Conservation (phyloP, 2,329 filamentous ascomycete genomes). For the Orbilia oligospora region DNA sequence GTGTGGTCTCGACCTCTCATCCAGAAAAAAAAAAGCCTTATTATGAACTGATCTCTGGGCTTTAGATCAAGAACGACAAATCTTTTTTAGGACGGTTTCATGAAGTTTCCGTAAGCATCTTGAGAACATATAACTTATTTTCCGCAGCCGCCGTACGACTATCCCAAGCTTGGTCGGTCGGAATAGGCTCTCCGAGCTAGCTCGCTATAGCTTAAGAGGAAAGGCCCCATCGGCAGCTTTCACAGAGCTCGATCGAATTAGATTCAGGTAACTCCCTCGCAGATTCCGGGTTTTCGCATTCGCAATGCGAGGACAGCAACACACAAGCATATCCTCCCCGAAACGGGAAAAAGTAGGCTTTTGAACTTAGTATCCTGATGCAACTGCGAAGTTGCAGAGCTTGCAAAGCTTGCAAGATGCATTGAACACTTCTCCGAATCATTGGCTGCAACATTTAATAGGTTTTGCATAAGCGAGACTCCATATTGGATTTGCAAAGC, state of each 20-base stretch:
- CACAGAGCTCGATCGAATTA: not conserved
- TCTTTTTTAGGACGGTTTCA: constrained; percentile 2
- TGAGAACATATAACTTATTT: not conserved
- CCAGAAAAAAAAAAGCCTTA: not conserved
- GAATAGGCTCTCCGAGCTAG: not conserved
- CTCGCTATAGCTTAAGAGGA: not conserved
- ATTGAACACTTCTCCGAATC: not conserved
- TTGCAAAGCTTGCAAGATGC: not conserved
- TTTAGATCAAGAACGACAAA: not conserved
- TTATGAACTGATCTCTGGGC: not conserved
- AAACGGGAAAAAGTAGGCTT: constrained; percentile 2
- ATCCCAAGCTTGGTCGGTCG: not conserved
- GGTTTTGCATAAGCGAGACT: constrained; percentile 5
- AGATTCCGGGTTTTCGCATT: constrained; percentile 20
- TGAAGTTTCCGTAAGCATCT: constrained; percentile 11
- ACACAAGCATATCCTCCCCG: constrained; percentile 6
- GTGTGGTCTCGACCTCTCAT: not conserved
- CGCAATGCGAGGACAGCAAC: constrained; percentile 25
- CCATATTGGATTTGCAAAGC: not conserved
- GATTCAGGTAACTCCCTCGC: not conserved
- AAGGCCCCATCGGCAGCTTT: not conserved
- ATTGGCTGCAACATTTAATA: constrained; percentile 5
- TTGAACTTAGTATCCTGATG: not conserved
- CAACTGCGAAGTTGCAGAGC: not conserved
- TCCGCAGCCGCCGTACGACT: not conserved